Conservation (phyloP, 495 filamentous ascomycete genomes). For the Cercophora newfieldiana region DNA sequence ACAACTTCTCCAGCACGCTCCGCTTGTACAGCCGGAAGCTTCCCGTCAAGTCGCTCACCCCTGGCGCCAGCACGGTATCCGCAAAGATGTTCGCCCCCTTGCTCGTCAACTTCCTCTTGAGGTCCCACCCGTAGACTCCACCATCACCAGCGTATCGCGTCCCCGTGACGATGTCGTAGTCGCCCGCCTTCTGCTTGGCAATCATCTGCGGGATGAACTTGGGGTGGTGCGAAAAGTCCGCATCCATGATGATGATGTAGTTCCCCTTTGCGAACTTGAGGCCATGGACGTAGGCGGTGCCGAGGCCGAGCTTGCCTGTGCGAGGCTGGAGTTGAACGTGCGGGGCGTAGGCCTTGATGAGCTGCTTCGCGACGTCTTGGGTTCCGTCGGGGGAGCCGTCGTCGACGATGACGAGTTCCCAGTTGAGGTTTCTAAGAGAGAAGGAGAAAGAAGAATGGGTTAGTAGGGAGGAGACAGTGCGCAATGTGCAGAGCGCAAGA, state of each 20-base stretch:
- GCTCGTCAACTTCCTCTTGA: constrained; percentile 91
- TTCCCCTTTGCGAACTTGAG: constrained; percentile 84
- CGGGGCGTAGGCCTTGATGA: constrained; percentile 75
- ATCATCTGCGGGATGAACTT: constrained; percentile 95
- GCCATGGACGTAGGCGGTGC: constrained; percentile 96
- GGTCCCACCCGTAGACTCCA: constrained; percentile 95
- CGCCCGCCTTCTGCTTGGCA: constrained; percentile 61
- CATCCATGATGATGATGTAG: constrained; percentile 99
- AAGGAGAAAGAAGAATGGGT: background rate
- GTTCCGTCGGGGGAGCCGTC: constrained; percentile 97
- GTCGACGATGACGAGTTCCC: constrained; percentile 97
- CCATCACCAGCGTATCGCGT: constrained; percentile 89
- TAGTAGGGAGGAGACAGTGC: background rate
- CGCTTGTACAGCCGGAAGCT: constrained; percentile 95
- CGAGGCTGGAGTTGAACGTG: constrained; percentile 84
- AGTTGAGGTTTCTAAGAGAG: constrained; percentile 75
- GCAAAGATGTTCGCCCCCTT: constrained; percentile 94
- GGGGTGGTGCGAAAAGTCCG: constrained; percentile 97
- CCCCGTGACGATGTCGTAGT: constrained; percentile 95
- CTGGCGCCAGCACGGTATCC: constrained; percentile 88
- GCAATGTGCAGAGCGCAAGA: background rate
- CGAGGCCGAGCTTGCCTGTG: constrained; percentile 90
- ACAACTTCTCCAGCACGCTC: constrained; percentile 83
- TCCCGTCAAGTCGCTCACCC: constrained; percentile 95
- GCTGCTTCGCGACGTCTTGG: constrained; percentile 82